Evolutionary conservation across 1,284 basidiomycete species (phyloP).

Genomic region (Termitomyces sp.): DNA sequence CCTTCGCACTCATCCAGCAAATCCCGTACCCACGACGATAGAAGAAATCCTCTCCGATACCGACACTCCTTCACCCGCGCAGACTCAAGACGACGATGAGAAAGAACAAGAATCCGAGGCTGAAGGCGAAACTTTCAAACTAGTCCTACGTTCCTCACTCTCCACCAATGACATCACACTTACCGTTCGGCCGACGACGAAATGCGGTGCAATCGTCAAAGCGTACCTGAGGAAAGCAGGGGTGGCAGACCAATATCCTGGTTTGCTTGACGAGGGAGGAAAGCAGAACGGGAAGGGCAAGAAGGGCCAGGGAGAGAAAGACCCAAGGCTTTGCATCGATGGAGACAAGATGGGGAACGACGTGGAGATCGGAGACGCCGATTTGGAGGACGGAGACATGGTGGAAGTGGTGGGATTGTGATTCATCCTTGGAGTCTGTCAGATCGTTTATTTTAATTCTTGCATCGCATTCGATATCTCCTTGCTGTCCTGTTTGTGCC

Average conservation of each 20-base stretch:
- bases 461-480: background rate
- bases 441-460: background rate
- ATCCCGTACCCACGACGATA: slow-evolving; percentile 7
- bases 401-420: slow-evolving; percentile 66
- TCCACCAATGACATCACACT: slow-evolving; percentile 51
- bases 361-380: slow-evolving; percentile 55
- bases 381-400: slow-evolving; percentile 72
- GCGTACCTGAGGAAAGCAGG: slow-evolving; percentile 65
- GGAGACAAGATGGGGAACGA: slow-evolving; percentile 60
- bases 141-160: slow-evolving; percentile 53
- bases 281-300: slow-evolving; percentile 18
- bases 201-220: slow-evolving; percentile 65
- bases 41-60: slow-evolving; percentile 14
- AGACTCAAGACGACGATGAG: slow-evolving; percentile 22
- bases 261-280: slow-evolving; percentile 20
- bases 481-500: background rate
- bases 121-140: slow-evolving; percentile 52
- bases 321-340: slow-evolving; percentile 57
- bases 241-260: slow-evolving; percentile 48
- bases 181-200: slow-evolving; percentile 67
- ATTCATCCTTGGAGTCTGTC: slow-evolving; percentile 12
- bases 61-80: slow-evolving; percentile 14
- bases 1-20: slow-evolving; percentile 38
- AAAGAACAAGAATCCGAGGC: slow-evolving; percentile 37
- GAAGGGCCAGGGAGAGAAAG: slow-evolving; percentile 28